Evolutionary conservation across 2,329 filamentous ascomycete genomes (phyloP).

Genomic region (Colletotrichum lupini): DNA sequence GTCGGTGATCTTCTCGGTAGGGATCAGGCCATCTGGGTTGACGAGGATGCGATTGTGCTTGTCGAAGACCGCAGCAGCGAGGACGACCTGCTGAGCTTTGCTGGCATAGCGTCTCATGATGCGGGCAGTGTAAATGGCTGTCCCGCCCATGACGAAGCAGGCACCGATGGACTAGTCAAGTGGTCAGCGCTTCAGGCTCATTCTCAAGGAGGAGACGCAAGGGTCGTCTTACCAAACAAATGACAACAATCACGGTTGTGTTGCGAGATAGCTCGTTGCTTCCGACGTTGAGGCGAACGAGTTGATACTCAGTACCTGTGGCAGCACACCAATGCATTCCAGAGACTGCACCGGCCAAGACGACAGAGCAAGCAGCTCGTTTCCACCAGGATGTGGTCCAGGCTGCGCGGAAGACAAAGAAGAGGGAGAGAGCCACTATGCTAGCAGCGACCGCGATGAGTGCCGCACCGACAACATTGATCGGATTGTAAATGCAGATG

Average conservation of each 20-base stretch:
- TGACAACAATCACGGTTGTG: constrained; percentile 78
- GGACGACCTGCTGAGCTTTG: constrained; percentile 70
- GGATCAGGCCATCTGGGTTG: constrained; percentile 75
- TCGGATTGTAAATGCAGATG: constrained; percentile 67
- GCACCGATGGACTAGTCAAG: constrained; percentile 66
- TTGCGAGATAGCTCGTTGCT: constrained; percentile 64
- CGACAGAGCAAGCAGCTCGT: constrained; percentile 70
- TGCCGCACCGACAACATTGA: constrained; percentile 74
- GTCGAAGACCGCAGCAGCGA: constrained; percentile 75
- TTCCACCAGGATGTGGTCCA: constrained; percentile 88
- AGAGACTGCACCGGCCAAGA: constrained; percentile 80
- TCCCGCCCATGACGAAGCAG: constrained; percentile 68
- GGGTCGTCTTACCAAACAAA: constrained; percentile 68
- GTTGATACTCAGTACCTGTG: constrained; percentile 74
- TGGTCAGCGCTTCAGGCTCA: neutral
- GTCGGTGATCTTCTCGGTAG: constrained; percentile 81
- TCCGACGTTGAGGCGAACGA: constrained; percentile 58
- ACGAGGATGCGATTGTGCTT: constrained; percentile 74
- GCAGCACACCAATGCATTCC: constrained; percentile 91
- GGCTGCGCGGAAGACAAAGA: constrained; percentile 79
- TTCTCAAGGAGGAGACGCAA: neutral
- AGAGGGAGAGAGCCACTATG: constrained; percentile 75
- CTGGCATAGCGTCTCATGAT: constrained; percentile 64
- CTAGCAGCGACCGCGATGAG: constrained; percentile 80
- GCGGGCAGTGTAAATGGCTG: constrained; percentile 64